phyloP scores from a whole-genome alignment of 2,329 filamentous ascomycete genomes.

The Plectosphaerella sp. region DNA sequence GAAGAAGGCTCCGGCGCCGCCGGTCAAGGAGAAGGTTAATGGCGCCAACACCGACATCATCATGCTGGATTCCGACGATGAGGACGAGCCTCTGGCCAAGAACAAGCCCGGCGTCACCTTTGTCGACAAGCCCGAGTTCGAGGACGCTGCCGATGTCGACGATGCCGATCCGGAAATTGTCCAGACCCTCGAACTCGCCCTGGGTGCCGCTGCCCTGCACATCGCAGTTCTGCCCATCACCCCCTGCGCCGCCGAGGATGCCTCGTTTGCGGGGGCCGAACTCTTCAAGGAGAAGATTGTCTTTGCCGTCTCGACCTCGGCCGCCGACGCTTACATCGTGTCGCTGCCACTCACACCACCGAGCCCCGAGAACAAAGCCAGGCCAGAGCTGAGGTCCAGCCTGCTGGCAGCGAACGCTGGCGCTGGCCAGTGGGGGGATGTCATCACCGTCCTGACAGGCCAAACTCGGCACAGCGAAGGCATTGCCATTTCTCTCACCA shows the following conservation, averaged over 20 bases:
- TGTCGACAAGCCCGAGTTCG: conserved; percentile 55
- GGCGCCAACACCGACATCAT: conserved; percentile 47
- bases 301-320: conserved; percentile 56
- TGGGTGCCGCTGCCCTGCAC: conserved; percentile 51
- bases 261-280: conserved; percentile 38
- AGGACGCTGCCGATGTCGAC: conserved; percentile 43
- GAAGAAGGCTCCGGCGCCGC: conserved; percentile 24
- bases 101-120: conserved; percentile 20
- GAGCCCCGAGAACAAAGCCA: conserved; percentile 53
- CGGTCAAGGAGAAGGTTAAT: conserved; percentile 42
- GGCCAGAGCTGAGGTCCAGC: conserved; percentile 45
- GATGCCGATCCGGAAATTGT: conserved; percentile 49
- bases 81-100: conserved; percentile 41
- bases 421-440: conserved; percentile 60
- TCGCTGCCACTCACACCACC: conserved; percentile 58
- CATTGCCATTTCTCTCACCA: conserved; percentile 49
- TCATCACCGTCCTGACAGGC: conserved; percentile 47
- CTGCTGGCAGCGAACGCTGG: conserved; percentile 51
- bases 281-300: conserved; percentile 54
- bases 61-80: conserved; percentile 58
- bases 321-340: conserved; percentile 51
- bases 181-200: conserved; percentile 57
- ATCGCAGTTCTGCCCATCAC: conserved; percentile 52
- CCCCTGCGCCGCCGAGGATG: conserved; percentile 44
- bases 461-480: conserved; percentile 50